Conservation (phyloP, 345 rosid species). For the Euphorbia lathyris region DNA sequence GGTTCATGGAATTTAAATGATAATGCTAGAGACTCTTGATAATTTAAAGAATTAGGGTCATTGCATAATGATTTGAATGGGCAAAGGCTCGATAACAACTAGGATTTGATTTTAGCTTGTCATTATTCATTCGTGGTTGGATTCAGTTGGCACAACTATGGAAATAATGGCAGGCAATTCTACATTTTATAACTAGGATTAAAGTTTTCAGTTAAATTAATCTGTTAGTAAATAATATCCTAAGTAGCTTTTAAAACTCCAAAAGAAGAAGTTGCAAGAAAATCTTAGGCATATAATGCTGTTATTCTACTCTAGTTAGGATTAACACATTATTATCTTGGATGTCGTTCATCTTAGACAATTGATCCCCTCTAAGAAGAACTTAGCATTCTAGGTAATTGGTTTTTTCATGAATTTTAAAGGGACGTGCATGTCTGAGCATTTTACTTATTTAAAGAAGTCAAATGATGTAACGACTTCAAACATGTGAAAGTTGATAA, state of each 20-base stretch:
- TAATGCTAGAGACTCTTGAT: not conserved
- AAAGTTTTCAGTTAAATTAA: not conserved
- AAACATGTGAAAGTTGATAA: not conserved
- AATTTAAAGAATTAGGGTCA: not conserved
- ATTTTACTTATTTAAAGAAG: too few relatives aligned
- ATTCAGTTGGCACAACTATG: not conserved
- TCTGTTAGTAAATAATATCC: not conserved
- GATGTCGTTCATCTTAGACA: not conserved
- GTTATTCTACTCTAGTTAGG: not conserved
- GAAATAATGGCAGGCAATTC: not conserved
- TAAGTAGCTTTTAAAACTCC: not conserved
- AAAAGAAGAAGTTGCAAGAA: not conserved
- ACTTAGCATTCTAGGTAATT: not conserved
- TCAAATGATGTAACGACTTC: too few relatives aligned
- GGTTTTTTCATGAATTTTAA: not conserved
- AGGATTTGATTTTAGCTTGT: not conserved
- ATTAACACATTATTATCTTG: not conserved
- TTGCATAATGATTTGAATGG: not conserved
- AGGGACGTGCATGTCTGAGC: not conserved
- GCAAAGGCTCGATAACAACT: not conserved
- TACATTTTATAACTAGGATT: too few relatives aligned
- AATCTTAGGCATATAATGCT: not conserved
- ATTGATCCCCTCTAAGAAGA: not conserved
- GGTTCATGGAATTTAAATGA: not conserved
- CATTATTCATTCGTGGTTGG: not conserved